Evolutionary conservation across 140 eudicot genomes (phyloP).

Genomic region (Ambrosia hybrid): DNA sequence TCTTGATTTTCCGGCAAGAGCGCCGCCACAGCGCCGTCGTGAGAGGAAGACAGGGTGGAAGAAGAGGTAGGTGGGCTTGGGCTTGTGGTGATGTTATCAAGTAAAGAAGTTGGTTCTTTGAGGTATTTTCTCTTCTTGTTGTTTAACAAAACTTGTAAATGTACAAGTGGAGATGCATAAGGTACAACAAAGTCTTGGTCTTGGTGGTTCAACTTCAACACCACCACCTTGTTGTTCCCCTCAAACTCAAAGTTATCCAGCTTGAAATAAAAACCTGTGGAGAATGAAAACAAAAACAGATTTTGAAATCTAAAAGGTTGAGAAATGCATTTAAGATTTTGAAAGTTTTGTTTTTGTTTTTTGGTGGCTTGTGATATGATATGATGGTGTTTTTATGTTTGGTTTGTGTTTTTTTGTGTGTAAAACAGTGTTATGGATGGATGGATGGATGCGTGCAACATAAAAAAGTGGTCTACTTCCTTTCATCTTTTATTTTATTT

Average conservation of each 20-base stretch:
- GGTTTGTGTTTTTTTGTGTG: constrained; percentile 26
- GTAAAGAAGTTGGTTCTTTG: constrained; percentile 68
- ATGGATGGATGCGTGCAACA: constrained; percentile 69
- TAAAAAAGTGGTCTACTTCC: constrained; percentile 70
- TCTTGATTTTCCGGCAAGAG: constrained; percentile 43
- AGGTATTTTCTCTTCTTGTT: constrained; percentile 18
- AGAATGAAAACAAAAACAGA: background rate
- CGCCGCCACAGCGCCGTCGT: constrained; percentile 65
- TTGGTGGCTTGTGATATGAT: constrained; percentile 16
- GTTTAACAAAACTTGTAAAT: constrained; percentile 29
- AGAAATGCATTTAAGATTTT: background rate
- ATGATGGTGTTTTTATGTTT: constrained; percentile 11
- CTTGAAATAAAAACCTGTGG: constrained; percentile 17
- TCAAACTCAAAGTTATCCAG: constrained; percentile 51
- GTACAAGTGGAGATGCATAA: constrained; percentile 37
- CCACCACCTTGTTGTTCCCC: constrained; percentile 72
- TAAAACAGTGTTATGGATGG: constrained; percentile 35
- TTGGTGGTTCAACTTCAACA: background rate
- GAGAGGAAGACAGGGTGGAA: constrained; percentile 67
- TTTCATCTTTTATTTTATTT: too few relatives aligned
- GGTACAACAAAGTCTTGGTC: constrained; percentile 16
- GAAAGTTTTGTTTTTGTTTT: background rate
- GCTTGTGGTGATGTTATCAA: constrained; percentile 55
- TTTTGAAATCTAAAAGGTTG: background rate
- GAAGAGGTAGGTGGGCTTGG: constrained; percentile 58